Base-by-base conservation (phyloP, 2,329 filamentous ascomycete genomes). In the Periconia sp. region DNA sequence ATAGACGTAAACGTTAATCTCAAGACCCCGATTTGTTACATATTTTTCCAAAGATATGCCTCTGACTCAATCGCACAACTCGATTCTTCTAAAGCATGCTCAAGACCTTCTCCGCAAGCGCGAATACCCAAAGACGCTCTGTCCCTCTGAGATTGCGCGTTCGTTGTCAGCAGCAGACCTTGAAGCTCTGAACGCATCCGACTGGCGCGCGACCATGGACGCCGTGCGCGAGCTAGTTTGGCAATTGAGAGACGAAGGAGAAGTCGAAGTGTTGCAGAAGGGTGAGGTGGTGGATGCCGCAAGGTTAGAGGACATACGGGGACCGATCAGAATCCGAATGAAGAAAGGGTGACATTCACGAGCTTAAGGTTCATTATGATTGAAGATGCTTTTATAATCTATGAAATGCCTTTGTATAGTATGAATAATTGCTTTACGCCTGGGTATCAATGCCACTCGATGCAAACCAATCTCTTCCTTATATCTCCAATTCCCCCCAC, bases 81-180 rank as follows among this genome's bases (percentile, higher is more conserved):
- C n/a, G n/a, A n/a, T n/a, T n/a, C n/a, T n/a, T n/a, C n/a, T n/a
- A n/a, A n/a, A n/a, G n/a, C n/a, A n/a, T n/a, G n/a, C n/a, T n/a
- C n/a, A n/a, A n/a, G n/a, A n/a, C n/a, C 23, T 73, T 17, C 56
- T 74, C 15, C 41, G 47, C 23, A 35, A 54, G 8, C 61, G 73
- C 25, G 51, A 57, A 13, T 66, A 59, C 36, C 78, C 77, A 9
- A 79, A 79, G 54, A 80, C 78, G 0, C 73, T 79, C 48, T 80
- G 78, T 52, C 78, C 77, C 4, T 79, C 76, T 11, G 77, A 79
- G 60, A 68, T 78, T 26, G 75, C 77, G 2, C 69, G 78, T 18
- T 70, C 74, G 1, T 57, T 79, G 7, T 71, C 73, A 11, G 13
- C 43, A 3, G 41, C 57, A 7, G 75, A 80, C 21, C 58, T 80